Evolutionary conservation across 1,284 basidiomycete genomes (phyloP).

Genomic region (Apiotrichum domesticum): DNA sequence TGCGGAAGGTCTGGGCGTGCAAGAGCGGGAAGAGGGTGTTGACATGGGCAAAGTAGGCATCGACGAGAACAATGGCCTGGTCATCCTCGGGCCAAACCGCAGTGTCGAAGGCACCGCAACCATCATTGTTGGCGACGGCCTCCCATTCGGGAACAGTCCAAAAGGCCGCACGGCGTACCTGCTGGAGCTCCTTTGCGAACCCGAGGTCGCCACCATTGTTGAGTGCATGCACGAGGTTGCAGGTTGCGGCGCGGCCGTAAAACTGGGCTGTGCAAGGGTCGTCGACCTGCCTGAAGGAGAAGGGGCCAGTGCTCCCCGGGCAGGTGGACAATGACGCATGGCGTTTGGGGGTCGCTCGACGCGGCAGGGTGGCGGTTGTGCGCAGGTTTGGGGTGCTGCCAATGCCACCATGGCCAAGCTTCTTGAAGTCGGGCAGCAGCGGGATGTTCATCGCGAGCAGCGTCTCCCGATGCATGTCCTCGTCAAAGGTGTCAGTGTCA

Average conservation of each 20-base stretch:
- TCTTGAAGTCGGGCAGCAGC: constrained; percentile 28
- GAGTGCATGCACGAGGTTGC: constrained; percentile 59
- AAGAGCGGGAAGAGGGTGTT: constrained; percentile 64
- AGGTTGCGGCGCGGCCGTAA: constrained; percentile 64
- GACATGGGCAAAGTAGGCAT: constrained; percentile 60
- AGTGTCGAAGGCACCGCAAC: constrained; percentile 26
- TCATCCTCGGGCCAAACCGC: constrained; percentile 49
- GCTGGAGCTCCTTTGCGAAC: constrained; percentile 23
- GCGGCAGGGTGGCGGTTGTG: not conserved
- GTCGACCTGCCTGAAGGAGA: not conserved
- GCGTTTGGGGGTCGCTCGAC: not conserved
- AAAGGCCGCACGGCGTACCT: constrained; percentile 27
- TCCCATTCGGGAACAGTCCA: constrained; percentile 45
- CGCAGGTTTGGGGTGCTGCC: not conserved
- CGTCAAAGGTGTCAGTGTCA: constrained; percentile 64
- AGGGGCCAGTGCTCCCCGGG: not conserved
- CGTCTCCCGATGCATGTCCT: constrained; percentile 23
- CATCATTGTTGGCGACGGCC: constrained; percentile 30
- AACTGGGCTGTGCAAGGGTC: constrained; percentile 50
- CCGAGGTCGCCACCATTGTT: constrained; percentile 45
- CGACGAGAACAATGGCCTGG: constrained; percentile 58
- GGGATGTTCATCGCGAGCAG: constrained; percentile 29
- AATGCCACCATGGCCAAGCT: not conserved
- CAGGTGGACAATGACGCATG: not conserved
- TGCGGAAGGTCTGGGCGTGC: constrained; percentile 67